phyloP scores from a whole-genome alignment of 2,329 filamentous ascomycete genomes.

The Aureobasidium lini region DNA sequence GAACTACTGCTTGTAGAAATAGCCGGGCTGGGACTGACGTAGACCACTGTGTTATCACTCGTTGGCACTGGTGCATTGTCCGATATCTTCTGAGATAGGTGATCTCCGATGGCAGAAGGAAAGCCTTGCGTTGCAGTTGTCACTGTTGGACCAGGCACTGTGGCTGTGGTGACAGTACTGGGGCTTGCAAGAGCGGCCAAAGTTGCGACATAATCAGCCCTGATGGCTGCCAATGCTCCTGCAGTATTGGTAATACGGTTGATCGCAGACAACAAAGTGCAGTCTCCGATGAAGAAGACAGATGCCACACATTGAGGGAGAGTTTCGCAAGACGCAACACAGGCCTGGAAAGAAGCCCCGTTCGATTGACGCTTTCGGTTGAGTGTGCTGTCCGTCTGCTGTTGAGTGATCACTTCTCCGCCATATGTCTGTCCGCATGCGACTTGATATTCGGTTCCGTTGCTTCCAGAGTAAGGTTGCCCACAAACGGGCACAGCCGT shows the following conservation, averaged over 20 bases:
- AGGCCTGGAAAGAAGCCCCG: not conserved
- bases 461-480: not conserved
- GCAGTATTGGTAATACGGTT: not conserved
- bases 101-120: not conserved
- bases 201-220: not conserved
- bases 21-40: not conserved
- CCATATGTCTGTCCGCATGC: constrained; percentile 8
- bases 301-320: not conserved
- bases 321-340: not conserved
- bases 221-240: constrained; percentile 12
- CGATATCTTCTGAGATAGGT: constrained; percentile 5
- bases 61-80: constrained; percentile 3
- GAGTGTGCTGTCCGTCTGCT: not conserved
- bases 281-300: not conserved
- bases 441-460: constrained; percentile 4
- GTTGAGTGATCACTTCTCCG: not conserved
- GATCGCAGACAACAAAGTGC: constrained; percentile 8
- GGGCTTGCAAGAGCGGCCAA: not conserved
- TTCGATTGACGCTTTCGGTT: not conserved
- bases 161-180: not conserved
- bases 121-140: not conserved
- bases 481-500: constrained; percentile 6
- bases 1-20: not conserved
- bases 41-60: not conserved
- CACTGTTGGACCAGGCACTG: not conserved